These are phyloP conservation scores for Mortierella alpina DNA, from an alignment of 192 early-diverging fungal genomes.

Conservation along the genomic window DNA sequence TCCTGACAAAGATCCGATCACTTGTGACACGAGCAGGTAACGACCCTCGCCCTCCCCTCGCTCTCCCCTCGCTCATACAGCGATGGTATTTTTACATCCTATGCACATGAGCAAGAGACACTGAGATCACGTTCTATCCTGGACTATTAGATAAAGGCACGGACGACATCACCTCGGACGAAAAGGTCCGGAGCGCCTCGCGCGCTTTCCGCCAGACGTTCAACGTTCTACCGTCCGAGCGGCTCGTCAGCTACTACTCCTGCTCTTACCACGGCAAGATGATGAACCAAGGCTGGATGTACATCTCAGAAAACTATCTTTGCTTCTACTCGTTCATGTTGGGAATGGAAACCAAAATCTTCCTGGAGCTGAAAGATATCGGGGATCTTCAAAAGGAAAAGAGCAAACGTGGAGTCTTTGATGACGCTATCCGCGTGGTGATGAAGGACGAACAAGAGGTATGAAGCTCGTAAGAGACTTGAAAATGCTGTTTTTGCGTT, in stretches of 20 bases:
- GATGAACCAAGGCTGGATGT: slow-evolving; percentile 97
- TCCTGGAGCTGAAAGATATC: slow-evolving; percentile 93
- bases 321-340: slow-evolving; percentile 97
- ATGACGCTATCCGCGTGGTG: slow-evolving; percentile 88
- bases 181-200: slow-evolving; percentile 88
- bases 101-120: not conserved
- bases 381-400: slow-evolving; percentile 88
- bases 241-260: slow-evolving; percentile 95
- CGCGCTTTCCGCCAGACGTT: slow-evolving; percentile 92
- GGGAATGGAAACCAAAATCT: slow-evolving; percentile 91
- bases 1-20: slow-evolving; percentile 90
- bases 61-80: too few relatives aligned
- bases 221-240: slow-evolving; percentile 80
- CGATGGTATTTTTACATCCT: not conserved
- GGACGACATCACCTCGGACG: slow-evolving; percentile 86
- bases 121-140: not conserved
- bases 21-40: slow-evolving; percentile 83
- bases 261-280: slow-evolving; percentile 86
- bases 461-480: not conserved
- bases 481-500: not conserved
- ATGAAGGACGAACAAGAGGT: slow-evolving; percentile 86
- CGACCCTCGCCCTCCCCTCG: too few relatives aligned
- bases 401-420: slow-evolving; percentile 90
- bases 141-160: slow-evolving; percentile 68
- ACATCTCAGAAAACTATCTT: slow-evolving; percentile 91